Evolutionary conservation across 116 monocot genomes (phyloP), one percentile per base, ranked within the genome.

Genomic region (Posidonia oceanica): DNA sequence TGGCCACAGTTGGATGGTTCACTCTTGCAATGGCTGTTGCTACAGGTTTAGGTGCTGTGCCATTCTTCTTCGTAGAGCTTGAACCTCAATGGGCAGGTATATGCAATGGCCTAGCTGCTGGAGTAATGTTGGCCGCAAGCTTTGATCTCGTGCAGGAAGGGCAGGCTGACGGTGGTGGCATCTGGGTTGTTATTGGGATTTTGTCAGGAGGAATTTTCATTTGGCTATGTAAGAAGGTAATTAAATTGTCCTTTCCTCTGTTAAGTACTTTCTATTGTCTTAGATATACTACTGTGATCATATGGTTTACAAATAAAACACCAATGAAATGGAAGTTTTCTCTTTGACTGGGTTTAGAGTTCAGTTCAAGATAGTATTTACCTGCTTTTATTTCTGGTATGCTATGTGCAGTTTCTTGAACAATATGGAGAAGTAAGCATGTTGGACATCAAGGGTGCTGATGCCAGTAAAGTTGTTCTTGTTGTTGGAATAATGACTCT

Each of bases 401-500:
- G 29, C 5, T 70, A 15, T 57, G 3, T 71, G 69, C 80, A 97
- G 97, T 85, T 85, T 75, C 87, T 97, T 72, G 97, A 97, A 74
- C 80, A 85, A 20, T 89, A 87, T 76, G 97, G 97, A 58, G 97
- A 97, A 77, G 69, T 97, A 72, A 97, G 92, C 82, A 97, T 97
- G 97, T 68, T 97, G 79, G 97, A 97, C 68, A 89, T 92, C 61
- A 97, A 97, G 79, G 97, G 97, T 73, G 97, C 97, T 64, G 91
- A 97, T 70, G 97, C 97, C 48, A 89, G 87, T 75, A 97, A 97
- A 82, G 89, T 81, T 65, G 76, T 97, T 42, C 82, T 97, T 69
- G 92, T 97, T 17, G 81, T 97, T 73, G 92, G 97, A 55, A 97
- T 97, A 81, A 97, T 97, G 97, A 97, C 97, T 22, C 87, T 97